Evolutionary conservation across 495 filamentous ascomycete genomes (phyloP).

Genomic region (Rusavskia elegans): DNA sequence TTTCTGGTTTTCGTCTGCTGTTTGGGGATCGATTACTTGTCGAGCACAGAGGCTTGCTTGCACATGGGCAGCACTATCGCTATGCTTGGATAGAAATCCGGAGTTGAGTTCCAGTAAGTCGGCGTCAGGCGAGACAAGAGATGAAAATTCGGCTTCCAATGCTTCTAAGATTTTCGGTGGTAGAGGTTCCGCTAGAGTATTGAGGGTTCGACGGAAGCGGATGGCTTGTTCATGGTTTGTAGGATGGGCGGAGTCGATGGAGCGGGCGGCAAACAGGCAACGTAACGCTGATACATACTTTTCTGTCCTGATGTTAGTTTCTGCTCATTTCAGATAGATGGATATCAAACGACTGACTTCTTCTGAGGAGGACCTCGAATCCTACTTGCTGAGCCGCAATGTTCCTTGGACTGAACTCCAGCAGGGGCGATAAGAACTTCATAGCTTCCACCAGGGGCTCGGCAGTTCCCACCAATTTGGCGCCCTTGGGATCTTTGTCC

Average conservation of each 20-base stretch:
- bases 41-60: conserved; percentile 45
- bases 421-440: conserved; percentile 68
- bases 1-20: conserved; percentile 40
- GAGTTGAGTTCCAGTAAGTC: conserved; percentile 53
- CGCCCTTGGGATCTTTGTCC: conserved; percentile 74
- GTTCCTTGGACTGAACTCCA: conserved; percentile 69
- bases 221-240: conserved; percentile 60
- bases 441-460: conserved; percentile 73
- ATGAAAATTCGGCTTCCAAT: conserved; percentile 46
- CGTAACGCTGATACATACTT: conserved; percentile 75
- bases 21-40: conserved; percentile 39
- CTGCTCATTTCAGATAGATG: background rate
- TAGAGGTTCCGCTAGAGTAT: conserved; percentile 35
- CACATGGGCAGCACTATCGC: conserved; percentile 44
- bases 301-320: conserved; percentile 27
- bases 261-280: conserved; percentile 58
- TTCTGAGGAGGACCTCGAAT: conserved; percentile 76
- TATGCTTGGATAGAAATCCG: conserved; percentile 45
- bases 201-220: conserved; percentile 50
- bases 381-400: conserved; percentile 70
- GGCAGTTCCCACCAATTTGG: conserved; percentile 57
- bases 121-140: conserved; percentile 34
- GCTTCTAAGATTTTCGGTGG: conserved; percentile 45
- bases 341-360: conserved; percentile 36
- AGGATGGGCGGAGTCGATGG: conserved; percentile 56